A percentile compares a stretch with the other conserved stretches of the same genome.
These are phyloP conservation scores for Hyphopichia fennica DNA, from an alignment of 1,139 yeast genomes.

Conservation along the genomic window DNA sequence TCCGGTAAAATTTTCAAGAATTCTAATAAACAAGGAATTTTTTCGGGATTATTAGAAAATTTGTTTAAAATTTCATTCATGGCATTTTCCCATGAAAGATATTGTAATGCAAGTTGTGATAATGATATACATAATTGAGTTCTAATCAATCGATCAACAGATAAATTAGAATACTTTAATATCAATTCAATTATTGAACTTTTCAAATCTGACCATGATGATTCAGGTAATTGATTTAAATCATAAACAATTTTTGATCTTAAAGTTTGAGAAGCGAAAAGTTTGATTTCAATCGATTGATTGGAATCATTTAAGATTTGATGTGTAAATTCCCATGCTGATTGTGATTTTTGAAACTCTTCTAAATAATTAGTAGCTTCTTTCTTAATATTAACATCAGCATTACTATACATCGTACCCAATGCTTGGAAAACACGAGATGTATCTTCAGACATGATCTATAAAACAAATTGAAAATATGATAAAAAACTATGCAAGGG, in stretches of 20 bases:
- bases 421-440: constrained; percentile 46
- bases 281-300: constrained; percentile 51
- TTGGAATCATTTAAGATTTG: constrained; percentile 23
- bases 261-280: constrained; percentile 90
- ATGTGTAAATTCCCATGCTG: constrained; percentile 63
- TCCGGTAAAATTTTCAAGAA: constrained; percentile 88
- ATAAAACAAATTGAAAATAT: too few relatives aligned
- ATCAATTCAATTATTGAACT: constrained; percentile 61
- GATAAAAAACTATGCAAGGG: too few relatives aligned
- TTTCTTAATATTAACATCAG: constrained; percentile 51
- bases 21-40: constrained; percentile 50
- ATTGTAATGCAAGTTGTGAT: constrained; percentile 80
- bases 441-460: neutral
- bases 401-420: constrained; percentile 59
- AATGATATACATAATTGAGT: constrained; percentile 81
- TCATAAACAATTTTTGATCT: constrained; percentile 85
- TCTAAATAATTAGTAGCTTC: constrained; percentile 71
- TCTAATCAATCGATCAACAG: constrained; percentile 55
- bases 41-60: constrained; percentile 33
- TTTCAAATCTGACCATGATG: constrained; percentile 51
- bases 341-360: constrained; percentile 75
- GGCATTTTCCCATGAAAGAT: constrained; percentile 69
- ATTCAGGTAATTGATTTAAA: constrained; percentile 67
- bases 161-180: constrained; percentile 41
- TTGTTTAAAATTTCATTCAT: constrained; percentile 62